Base-by-base conservation (phyloP, 352 stramenopile species). In the Phytopythium litorale region DNA sequence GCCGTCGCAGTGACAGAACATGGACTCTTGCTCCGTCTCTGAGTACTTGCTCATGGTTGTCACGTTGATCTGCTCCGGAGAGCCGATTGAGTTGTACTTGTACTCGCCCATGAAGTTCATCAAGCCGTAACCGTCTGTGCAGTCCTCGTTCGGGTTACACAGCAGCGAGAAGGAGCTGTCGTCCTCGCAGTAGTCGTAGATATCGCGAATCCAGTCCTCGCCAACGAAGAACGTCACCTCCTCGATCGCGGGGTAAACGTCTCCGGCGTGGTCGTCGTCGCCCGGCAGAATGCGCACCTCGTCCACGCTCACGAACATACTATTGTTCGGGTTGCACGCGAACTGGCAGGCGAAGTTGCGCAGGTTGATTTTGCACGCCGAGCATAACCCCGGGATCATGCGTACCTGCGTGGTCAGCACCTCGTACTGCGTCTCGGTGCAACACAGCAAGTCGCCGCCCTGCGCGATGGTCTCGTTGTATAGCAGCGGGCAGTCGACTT, bases 281-380 rank as follows among this genome's bases (percentile, higher is more conserved):
- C 75, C 72, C 21, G 63, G 28, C 71, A 84, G 65, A 37, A 89
- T 75, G 30, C 75, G 77, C 3, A 89, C 67, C 51, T 87, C 72
- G 23, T 74, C 71, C 15, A 85, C 56, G 43, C 84, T 74, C 15
- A 87, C 54, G 62, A 89, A 87, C 54, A 85, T 68, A 12, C 73
- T 81, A 67, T 89, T 86, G 68, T 81, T 86, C 18, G 79, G 79
- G 58, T 73, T 84, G 64, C 79, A 89, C 30, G 79, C 78, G 58
- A 86, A 81, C 54, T 84, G 73, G 46, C 79, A 89, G 60, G 79
- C 86, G 25, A 87, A 71, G 64, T 89, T 86, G 61, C 78, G 79
- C 59, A 89, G 68, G 43, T 87, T 84, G 42, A 84, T 67, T 64
- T 89, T 87, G 55, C 78, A 87, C 11, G 77, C 62, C 16, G 77